Evolutionary conservation across 192 early-diverging fungal species (phyloP), one percentile per base, ranked within the genome.

Genomic region (Entrophospora sp.): DNA sequence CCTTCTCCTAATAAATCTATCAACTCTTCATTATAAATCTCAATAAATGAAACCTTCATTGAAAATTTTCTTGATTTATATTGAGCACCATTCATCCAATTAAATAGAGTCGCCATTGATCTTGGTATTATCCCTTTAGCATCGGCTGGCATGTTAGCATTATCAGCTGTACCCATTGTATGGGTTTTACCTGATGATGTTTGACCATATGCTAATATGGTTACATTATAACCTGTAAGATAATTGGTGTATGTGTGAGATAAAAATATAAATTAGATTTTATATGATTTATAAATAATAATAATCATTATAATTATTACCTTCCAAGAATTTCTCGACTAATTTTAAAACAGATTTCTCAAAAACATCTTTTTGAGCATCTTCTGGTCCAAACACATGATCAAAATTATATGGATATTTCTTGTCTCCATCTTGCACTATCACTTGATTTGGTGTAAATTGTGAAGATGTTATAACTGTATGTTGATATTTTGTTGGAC

Each of bases 1-100:
- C 45, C 45, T 57, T 82, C 84, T 52, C 86, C 89, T 25, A 96
- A 73, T 44, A 98, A 76, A 77, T 98, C 96, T 22, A 94, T 86
- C 44, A 96, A 75, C 37, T 98, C 96, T 66, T 98, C 96, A 71
- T 98, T 98, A 74, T 98, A 95, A 10, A 96, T 83, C 63, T 98
- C 95, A 22, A 99, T 71, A 78, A 96, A 98, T 7, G 93, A 93
- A 5, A 96, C 91, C 18, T 76, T 77, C n/a, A 89, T 73, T 3
- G 66, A 69, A n/a, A 71, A 76, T 25, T 73, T 73, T 32, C 57
- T 55, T 8, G 58, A 20, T 28, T 68, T 64, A 4, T 64, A 62
- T 24, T 68, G 64, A 32, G 71, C 61, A n/a, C 37, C 40, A 52
- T 60, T 69, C 10, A 68, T 68, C 25, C 40, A 49, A 8, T 75